Conservation (phyloP, 2,329 filamentous ascomycete genomes). For the Fusarium sp. region DNA sequence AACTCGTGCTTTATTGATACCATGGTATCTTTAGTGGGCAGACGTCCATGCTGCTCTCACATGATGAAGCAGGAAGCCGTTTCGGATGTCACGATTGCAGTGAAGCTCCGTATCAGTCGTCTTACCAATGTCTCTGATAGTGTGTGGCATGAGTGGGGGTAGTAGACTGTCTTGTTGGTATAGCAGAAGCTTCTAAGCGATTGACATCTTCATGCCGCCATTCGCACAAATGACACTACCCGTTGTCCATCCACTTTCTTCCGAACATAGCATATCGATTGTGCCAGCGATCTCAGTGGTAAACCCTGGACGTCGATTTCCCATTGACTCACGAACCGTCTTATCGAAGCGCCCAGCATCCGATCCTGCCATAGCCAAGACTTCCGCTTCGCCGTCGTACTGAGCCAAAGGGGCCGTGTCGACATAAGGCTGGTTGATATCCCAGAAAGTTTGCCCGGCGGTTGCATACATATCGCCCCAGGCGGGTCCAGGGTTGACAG, state of each 20-base stretch:
- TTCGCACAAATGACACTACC: slow-evolving; percentile 80
- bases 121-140: slow-evolving; percentile 1
- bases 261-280: slow-evolving; percentile 77
- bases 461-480: slow-evolving; percentile 65
- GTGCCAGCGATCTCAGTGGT: slow-evolving; percentile 74
- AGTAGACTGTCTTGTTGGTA: not conserved
- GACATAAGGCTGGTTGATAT: slow-evolving; percentile 56
- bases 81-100: slow-evolving; percentile 19
- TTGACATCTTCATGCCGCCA: slow-evolving; percentile 63
- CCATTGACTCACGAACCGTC: slow-evolving; percentile 53
- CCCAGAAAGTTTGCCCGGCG: slow-evolving; percentile 54
- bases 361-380: slow-evolving; percentile 49
- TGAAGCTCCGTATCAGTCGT: slow-evolving; percentile 1
- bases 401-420: slow-evolving; percentile 54
- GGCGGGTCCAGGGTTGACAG: slow-evolving; percentile 69
- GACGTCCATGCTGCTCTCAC: not conserved
- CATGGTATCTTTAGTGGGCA: not conserved
- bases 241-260: slow-evolving; percentile 76
- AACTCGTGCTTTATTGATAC: not conserved
- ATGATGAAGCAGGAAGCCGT: slow-evolving; percentile 21
- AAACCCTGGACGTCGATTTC: slow-evolving; percentile 53
- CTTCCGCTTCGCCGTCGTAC: slow-evolving; percentile 52
- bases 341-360: slow-evolving; percentile 53
- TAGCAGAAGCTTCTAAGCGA: slow-evolving; percentile 45
- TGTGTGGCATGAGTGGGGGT: not conserved